Base-by-base conservation (phyloP, 306 rosid species). In the Fragaria nilgerrensis region DNA sequence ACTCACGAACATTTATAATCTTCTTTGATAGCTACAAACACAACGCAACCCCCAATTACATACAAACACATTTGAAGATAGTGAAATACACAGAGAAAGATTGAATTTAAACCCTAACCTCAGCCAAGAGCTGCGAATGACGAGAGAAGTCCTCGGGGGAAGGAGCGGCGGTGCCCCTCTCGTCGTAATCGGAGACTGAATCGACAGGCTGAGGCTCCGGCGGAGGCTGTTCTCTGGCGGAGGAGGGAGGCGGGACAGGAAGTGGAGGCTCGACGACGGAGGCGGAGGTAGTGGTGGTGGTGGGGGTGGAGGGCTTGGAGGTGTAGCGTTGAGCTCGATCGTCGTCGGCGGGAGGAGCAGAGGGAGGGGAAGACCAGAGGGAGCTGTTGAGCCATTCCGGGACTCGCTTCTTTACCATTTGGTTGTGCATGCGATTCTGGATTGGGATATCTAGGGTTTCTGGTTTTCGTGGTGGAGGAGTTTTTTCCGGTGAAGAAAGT, bases 321-420 rank as follows among this genome's bases (percentile, higher is more conserved):
- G 87, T 17, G 84, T 85, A 44, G 61, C 85, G 92, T 19, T 45
- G 81, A 61, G 27, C 49, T 45, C 78, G 84, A 66, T 80, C 80
- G 74, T 90, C 95, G 79, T 84, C 88, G 61, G 82, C 34, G 7
- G 90, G 65, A 73, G 90, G 74, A 43, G 90, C 0, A 16, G 90
- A 64, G 1, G 91, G 49, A 45, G 91, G 69, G 32, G 90, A 81
- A 9, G 93, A 87, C 99, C 98, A 96, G 77, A 96, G 91, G 48
- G 98, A 89, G 72, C 94, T 96, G 86, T 96, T 96, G 78, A 96
- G 98, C 99, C 99, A 96, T 64, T 96, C 97, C 39, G 99, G 99
- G 1, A 96, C 98, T 10, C 86, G 86, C 81, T 95, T 95, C 88
- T 85, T 91, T 87, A 84, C 77, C 98, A 95, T 92, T 81, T 34